Percentiles rank a stretch among this genome's conserved stretches.
Conservation (phyloP, 441 rosid genomes). For the Brassica hybrid region DNA sequence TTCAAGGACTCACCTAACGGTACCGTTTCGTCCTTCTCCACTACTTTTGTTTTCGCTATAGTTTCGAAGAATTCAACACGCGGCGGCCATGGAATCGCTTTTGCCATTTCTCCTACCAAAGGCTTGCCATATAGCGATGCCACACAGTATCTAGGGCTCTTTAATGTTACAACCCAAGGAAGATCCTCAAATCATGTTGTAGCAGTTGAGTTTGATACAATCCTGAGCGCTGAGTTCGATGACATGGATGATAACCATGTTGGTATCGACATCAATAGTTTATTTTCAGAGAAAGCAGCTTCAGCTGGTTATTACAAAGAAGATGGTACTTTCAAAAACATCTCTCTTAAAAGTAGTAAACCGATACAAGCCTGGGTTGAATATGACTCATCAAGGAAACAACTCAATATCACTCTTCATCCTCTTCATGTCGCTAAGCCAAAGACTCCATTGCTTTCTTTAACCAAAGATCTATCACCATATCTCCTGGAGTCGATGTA, state of each 20-base stretch:
- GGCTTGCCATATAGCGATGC: slow-evolving; percentile 38
- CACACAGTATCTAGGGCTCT: slow-evolving; percentile 44
- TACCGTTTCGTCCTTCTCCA: slow-evolving; percentile 48
- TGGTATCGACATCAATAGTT: slow-evolving; percentile 47
- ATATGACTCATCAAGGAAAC: slow-evolving; percentile 35
- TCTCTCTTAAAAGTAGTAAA: slow-evolving; percentile 33
- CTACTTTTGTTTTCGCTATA: slow-evolving; percentile 56
- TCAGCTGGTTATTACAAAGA: slow-evolving; percentile 41
- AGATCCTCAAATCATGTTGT: slow-evolving; percentile 36
- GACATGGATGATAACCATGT: slow-evolving; percentile 51
- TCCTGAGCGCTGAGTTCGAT: slow-evolving; percentile 11
- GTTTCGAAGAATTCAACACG: background rate
- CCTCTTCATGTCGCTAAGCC: slow-evolving; percentile 40
- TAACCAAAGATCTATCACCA: slow-evolving; percentile 38
- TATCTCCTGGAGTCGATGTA: slow-evolving; percentile 42
- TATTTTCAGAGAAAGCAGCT: slow-evolving; percentile 34
- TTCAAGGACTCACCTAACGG: slow-evolving; percentile 39
- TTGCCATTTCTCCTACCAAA: slow-evolving; percentile 52
- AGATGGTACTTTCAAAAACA: slow-evolving; percentile 1
- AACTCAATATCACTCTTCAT: slow-evolving; percentile 40
- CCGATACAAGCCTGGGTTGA: slow-evolving; percentile 48
- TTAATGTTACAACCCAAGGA: slow-evolving; percentile 30
- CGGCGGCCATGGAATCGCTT: slow-evolving; percentile 54
- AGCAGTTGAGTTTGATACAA: slow-evolving; percentile 46
- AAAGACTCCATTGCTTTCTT: slow-evolving; percentile 38